phyloP scores from a whole-genome alignment of 257 asterid genomes.

The Marsdenia floribunda region DNA sequence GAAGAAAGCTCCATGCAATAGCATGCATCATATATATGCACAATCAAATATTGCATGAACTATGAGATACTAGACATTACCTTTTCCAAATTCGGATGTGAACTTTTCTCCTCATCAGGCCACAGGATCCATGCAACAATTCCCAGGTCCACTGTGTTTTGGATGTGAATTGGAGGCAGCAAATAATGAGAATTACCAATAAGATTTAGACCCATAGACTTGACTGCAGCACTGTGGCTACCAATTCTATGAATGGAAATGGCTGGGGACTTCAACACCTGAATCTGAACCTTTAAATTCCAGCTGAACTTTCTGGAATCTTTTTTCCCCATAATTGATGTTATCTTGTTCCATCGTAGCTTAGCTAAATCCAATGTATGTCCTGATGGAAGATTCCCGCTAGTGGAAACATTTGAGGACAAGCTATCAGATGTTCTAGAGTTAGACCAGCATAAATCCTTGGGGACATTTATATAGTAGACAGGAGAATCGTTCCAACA shows the following conservation, averaged over 20 bases:
- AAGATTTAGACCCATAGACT: constrained; percentile 63
- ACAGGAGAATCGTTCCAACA: constrained; percentile 92
- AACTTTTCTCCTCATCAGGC: constrained; percentile 92
- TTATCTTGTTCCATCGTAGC: constrained; percentile 69
- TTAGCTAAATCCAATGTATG: constrained; percentile 60
- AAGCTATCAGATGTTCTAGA: constrained; percentile 32
- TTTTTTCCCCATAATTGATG: constrained; percentile 56
- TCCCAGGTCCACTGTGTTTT: constrained; percentile 62
- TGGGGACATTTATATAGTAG: constrained; percentile 74
- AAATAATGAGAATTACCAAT: constrained; percentile 50
- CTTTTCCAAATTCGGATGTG: constrained; percentile 82
- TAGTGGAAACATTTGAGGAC: constrained; percentile 18
- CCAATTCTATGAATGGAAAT: constrained; percentile 56
- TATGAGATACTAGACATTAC: constrained; percentile 31
- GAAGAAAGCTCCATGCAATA: background rate
- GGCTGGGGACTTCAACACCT: constrained; percentile 85
- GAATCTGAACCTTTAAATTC: constrained; percentile 83
- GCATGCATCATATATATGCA: background rate
- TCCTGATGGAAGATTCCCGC: constrained; percentile 40
- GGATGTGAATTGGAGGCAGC: constrained; percentile 50
- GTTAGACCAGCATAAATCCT: constrained; percentile 55
- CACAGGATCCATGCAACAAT: constrained; percentile 86
- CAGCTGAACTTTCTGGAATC: constrained; percentile 66
- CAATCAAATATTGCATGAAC: background rate
- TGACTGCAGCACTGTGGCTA: constrained; percentile 47